phyloP scores from a whole-genome alignment of 805 yeast species.

The Candida boleticola region DNA sequence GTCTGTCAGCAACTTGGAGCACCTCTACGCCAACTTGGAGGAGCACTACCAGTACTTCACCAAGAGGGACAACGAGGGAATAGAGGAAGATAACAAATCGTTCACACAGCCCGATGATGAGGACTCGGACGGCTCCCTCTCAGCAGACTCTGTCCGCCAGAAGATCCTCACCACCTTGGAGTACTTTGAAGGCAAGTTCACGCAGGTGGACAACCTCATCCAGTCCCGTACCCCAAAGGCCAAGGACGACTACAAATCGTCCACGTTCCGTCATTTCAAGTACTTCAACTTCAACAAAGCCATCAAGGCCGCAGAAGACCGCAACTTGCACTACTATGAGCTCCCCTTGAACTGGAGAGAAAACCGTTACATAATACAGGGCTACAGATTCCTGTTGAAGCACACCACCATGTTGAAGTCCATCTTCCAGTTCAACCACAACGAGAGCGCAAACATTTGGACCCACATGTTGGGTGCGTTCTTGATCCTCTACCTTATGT shows the following conservation, averaged over 20 bases:
- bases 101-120: background rate
- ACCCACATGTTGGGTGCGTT: conserved; percentile 76
- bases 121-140: conserved; percentile 1
- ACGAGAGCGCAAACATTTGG: conserved; percentile 94
- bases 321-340: conserved; percentile 76
- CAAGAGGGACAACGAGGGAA: conserved; percentile 9
- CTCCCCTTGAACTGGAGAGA: conserved; percentile 93
- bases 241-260: conserved; percentile 23
- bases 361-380: conserved; percentile 77
- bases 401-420: conserved; percentile 61
- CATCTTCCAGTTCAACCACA: conserved; percentile 62
- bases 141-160: conserved; percentile 29
- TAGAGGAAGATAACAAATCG: background rate
- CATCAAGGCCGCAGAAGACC: conserved; percentile 24
- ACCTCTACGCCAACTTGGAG: conserved; percentile 36
- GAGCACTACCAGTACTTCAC: conserved; percentile 41
- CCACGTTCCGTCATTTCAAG: conserved; percentile 31
- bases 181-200: conserved; percentile 40
- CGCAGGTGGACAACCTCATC: conserved; percentile 37
- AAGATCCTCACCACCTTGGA: conserved; percentile 42
- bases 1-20: conserved; percentile 38
- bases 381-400: conserved; percentile 77
- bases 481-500: conserved; percentile 52
- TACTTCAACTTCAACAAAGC: conserved; percentile 41
- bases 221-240: conserved; percentile 29